Evolutionary conservation across 140 eudicot species (phyloP).

Genomic region (Anethum foeniculum): DNA sequence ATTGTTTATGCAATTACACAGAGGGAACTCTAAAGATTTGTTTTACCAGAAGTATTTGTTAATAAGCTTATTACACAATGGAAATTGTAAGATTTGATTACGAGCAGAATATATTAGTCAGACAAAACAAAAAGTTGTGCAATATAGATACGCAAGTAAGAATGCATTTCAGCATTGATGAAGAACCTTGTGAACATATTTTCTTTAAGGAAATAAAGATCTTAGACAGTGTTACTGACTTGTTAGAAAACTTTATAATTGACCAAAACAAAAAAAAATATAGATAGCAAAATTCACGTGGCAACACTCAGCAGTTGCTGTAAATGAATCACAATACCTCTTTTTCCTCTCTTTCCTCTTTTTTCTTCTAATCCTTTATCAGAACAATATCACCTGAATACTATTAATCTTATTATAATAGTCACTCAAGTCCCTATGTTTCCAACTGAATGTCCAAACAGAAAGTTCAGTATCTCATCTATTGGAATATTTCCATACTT

Average conservation of each 20-base stretch:
- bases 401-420: not conserved
- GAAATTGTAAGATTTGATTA: not conserved
- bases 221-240: not conserved
- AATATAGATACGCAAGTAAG: not conserved
- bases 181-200: not conserved
- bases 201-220: not conserved
- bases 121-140: not conserved
- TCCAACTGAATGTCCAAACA: not conserved
- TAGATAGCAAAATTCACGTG: not conserved
- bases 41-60: not conserved
- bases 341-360: not conserved
- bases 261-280: not conserved
- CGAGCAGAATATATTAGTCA: not conserved
- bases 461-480: not conserved
- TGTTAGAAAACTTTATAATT: not conserved
- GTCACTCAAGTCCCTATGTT: not conserved
- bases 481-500: not conserved
- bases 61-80: not conserved
- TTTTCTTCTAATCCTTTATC: not conserved
- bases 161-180: not conserved
- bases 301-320: not conserved
- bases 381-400: not conserved
- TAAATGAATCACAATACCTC: not conserved
- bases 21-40: not conserved
- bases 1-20: not conserved